phyloP scores from a whole-genome alignment of 495 filamentous ascomycete species.

The Penicillium cosmopolitanum region DNA sequence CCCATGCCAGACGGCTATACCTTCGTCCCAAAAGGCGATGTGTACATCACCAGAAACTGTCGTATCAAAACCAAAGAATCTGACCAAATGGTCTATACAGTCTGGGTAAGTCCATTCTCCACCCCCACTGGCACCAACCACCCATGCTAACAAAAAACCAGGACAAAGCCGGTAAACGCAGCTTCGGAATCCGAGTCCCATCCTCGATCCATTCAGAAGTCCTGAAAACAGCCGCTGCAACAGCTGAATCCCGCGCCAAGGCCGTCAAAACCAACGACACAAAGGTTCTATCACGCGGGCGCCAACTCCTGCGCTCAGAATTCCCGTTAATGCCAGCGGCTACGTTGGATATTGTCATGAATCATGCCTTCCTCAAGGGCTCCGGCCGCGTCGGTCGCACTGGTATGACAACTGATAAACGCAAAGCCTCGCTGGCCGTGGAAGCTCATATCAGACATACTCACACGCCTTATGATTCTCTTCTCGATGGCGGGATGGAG shows the following conservation, averaged over 20 bases:
- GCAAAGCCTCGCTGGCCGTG: slow-evolving; percentile 47
- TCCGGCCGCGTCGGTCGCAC: slow-evolving; percentile 55
- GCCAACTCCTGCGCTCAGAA: slow-evolving; percentile 34
- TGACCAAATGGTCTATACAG: slow-evolving; percentile 41
- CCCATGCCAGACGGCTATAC: slow-evolving; percentile 41
- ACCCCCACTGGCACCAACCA: background rate
- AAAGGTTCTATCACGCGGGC: slow-evolving; percentile 35
- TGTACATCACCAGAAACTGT: slow-evolving; percentile 55
- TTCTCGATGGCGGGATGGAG: slow-evolving; percentile 34
- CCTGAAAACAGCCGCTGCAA: slow-evolving; percentile 33
- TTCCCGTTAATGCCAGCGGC: slow-evolving; percentile 50
- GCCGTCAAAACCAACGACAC: slow-evolving; percentile 42
- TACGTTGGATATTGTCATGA: slow-evolving; percentile 41
- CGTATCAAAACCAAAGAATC: slow-evolving; percentile 49
- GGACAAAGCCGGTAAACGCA: slow-evolving; percentile 38
- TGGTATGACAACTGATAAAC: slow-evolving; percentile 34
- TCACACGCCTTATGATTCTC: slow-evolving; percentile 49
- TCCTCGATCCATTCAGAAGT: slow-evolving; percentile 39
- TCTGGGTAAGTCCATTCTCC: slow-evolving; percentile 39
- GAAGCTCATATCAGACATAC: slow-evolving; percentile 57
- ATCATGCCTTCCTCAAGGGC: slow-evolving; percentile 52
- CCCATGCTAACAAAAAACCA: slow-evolving; percentile 4
- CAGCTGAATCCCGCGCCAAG: slow-evolving; percentile 43
- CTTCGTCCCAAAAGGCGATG: slow-evolving; percentile 55
- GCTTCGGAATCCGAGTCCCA: slow-evolving; percentile 53